These are phyloP conservation scores for Calycina herbarum DNA, from an alignment of 2,329 filamentous ascomycete species.

Conservation along the genomic window DNA sequence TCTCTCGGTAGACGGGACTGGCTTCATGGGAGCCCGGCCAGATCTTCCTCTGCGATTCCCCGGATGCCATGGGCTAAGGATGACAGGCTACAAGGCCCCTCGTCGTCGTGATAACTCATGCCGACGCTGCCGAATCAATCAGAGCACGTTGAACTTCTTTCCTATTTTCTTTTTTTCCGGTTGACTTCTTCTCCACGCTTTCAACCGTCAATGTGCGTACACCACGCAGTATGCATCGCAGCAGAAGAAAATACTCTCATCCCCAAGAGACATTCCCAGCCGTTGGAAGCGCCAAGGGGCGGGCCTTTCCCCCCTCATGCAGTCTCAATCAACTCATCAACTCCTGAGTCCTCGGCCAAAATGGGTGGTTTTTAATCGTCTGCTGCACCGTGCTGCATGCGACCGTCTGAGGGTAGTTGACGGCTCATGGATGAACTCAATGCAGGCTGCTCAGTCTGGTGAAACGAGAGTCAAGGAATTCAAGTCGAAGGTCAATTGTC, in stretches of 20 bases:
- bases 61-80: not conserved
- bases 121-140: not conserved
- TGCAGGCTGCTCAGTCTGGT: constrained; percentile 21
- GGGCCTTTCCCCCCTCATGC: no score
- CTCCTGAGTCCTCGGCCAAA: not conserved
- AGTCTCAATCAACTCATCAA: no score
- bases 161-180: not conserved
- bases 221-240: not conserved
- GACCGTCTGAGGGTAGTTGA: constrained; percentile 19
- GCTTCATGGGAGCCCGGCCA: not conserved
- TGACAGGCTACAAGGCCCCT: not conserved
- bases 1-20: not conserved
- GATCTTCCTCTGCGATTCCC: constrained; percentile 3
- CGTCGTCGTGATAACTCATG: not conserved
- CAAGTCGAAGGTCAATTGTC: constrained; percentile 13
- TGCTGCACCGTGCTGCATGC: constrained; percentile 23
- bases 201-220: not conserved
- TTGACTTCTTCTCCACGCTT: not conserved
- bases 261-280: not conserved
- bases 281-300: not conserved
- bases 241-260: not conserved
- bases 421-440: constrained; percentile 23
- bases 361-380: constrained; percentile 12
- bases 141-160: not conserved
- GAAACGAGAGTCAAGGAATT: constrained; percentile 21